These are phyloP conservation scores for Pisolithus orientalis DNA, from an alignment of 768 basidiomycete species.

Conservation along the genomic window DNA sequence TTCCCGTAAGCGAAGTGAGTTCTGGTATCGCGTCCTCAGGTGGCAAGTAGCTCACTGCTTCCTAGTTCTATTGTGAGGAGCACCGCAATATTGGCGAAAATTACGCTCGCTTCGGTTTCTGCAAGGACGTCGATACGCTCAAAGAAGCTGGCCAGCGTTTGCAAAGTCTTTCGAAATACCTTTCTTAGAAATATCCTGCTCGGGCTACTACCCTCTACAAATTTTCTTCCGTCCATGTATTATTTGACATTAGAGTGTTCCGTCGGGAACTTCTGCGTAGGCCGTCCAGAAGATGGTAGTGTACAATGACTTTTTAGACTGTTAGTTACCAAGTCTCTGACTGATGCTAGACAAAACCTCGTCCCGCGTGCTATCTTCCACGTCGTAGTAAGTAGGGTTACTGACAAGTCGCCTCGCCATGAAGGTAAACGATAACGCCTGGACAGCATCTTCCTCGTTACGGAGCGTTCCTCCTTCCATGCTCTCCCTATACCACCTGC, in stretches of 20 bases:
- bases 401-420: conserved; percentile 60
- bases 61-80: conserved; percentile 86
- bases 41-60: conserved; percentile 6
- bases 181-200: conserved; percentile 19
- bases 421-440: conserved; percentile 77
- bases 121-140: conserved; percentile 89
- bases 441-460: conserved; percentile 63
- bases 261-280: too few relatives aligned
- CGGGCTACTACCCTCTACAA: neutral
- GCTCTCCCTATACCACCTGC: conserved; percentile 40
- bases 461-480: conserved; percentile 33
- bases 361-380: conserved; percentile 35
- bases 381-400: conserved; percentile 86
- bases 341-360: conserved; percentile 65
- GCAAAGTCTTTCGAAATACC: conserved; percentile 63
- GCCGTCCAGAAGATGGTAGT: neutral
- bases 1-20: conserved; percentile 90
- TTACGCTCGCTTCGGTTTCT: conserved; percentile 88
- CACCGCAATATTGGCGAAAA: conserved; percentile 82
- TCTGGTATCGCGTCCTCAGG: neutral
- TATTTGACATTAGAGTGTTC: too few relatives aligned
- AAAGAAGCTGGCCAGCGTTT: conserved; percentile 78
- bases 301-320: neutral
- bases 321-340: conserved; percentile 38
- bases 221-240: too few relatives aligned